Evolutionary conservation across 2,329 filamentous ascomycete genomes (phyloP).

Genomic region (Ascochyta clinopodiicola): DNA sequence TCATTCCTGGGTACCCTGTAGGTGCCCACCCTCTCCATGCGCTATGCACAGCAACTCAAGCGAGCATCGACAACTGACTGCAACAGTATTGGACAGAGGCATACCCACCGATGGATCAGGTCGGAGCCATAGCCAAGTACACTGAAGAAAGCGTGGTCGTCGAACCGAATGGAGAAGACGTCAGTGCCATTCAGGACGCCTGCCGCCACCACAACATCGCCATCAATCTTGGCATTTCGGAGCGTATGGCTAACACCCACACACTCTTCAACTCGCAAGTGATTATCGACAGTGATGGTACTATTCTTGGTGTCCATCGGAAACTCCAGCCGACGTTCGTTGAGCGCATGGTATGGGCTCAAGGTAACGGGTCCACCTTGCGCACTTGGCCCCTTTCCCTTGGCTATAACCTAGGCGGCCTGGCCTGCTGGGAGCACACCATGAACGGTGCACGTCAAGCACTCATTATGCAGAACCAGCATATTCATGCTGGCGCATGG

Average conservation of each 20-base stretch:
- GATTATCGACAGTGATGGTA: conserved; percentile 42
- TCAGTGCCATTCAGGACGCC: conserved; percentile 41
- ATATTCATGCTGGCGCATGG: conserved; percentile 49
- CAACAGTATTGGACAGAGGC: conserved; percentile 44
- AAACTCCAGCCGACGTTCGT: conserved; percentile 47
- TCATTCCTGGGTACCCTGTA: conserved; percentile 47
- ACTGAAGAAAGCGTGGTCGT: conserved; percentile 46
- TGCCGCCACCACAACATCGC: conserved; percentile 41
- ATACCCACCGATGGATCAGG: conserved; percentile 47
- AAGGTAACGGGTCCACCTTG: conserved; percentile 43
- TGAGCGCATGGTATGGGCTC: conserved; percentile 46
- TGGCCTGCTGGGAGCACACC: conserved; percentile 49
- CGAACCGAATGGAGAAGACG: conserved; percentile 38
- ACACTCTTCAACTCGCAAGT: conserved; percentile 49
- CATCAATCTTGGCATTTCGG: conserved; percentile 46
- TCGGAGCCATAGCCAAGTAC: conserved; percentile 41
- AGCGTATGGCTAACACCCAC: conserved; percentile 42
- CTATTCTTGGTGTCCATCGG: conserved; percentile 45
- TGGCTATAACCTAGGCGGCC: conserved; percentile 45
- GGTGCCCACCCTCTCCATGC: conserved; percentile 8
- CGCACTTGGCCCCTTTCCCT: conserved; percentile 38
- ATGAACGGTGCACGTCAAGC: conserved; percentile 49
- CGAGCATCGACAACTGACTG: conserved; percentile 1
- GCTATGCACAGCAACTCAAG: not conserved
- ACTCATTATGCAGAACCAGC: conserved; percentile 42